These are phyloP conservation scores for Guillardia theta DNA, from an alignment of 78 protist species.

Conservation along the genomic window DNA sequence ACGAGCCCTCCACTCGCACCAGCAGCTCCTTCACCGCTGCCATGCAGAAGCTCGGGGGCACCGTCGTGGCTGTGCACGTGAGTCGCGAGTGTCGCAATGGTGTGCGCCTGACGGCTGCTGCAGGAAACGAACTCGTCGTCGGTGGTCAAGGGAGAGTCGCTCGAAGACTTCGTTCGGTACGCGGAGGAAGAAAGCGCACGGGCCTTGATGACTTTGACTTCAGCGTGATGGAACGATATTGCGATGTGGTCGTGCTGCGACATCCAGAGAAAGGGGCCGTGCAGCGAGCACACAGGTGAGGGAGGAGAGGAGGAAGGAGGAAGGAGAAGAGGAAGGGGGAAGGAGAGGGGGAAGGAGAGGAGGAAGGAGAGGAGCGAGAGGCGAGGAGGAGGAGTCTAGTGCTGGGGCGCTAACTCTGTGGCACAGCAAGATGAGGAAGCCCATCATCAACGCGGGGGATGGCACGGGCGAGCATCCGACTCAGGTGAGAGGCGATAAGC, in stretches of 20 bases:
- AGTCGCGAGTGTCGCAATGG: no score
- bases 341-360: no score
- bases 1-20: constrained; percentile 91
- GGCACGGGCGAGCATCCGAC: constrained; percentile 95
- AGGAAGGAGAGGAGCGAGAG: no score
- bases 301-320: no score
- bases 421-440: constrained; percentile 56
- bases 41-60: constrained; percentile 89
- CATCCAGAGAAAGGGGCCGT: constrained; percentile 85
- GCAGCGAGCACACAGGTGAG: no score
- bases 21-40: constrained; percentile 86
- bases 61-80: constrained; percentile 65
- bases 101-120: no score
- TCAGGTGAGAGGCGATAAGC: background rate
- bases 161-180: constrained; percentile 81
- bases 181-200: no score
- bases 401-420: no score
- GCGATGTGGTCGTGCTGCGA: constrained; percentile 84
- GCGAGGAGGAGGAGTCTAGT: no score
- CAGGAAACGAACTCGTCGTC: constrained; percentile 43
- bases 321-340: no score
- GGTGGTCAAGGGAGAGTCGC: constrained; percentile 87
- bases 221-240: constrained; percentile 80
- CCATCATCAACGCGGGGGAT: constrained; percentile 93
- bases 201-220: no score